These are phyloP conservation scores for Paramecium bursaria DNA, from an alignment of 73 alveolate genomes.

Conservation along the genomic window DNA sequence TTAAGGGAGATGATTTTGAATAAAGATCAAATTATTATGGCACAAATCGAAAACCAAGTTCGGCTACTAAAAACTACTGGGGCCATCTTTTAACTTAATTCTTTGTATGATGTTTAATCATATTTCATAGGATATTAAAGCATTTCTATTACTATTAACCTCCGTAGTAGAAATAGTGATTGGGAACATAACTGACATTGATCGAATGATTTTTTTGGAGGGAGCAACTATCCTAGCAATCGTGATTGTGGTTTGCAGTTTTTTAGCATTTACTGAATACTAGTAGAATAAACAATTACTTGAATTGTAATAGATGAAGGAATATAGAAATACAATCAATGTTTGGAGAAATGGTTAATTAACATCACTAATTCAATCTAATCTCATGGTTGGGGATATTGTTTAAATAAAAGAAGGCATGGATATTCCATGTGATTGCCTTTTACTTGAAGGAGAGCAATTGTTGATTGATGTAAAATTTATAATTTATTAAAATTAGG, in stretches of 20 bases:
- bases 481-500: slow-evolving; percentile 62
- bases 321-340: slow-evolving; percentile 66
- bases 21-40: too few relatives aligned
- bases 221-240: slow-evolving; percentile 78
- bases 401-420: slow-evolving; percentile 79
- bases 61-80: too few relatives aligned
- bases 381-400: slow-evolving; percentile 86
- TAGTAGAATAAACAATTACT: slow-evolving; percentile 69
- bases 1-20: too few relatives aligned
- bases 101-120: too few relatives aligned
- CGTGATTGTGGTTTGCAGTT: slow-evolving; percentile 77
- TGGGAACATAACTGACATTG: slow-evolving; percentile 56
- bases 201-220: slow-evolving; percentile 79
- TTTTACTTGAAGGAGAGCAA: slow-evolving; percentile 74
- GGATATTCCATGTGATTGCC: slow-evolving; percentile 85
- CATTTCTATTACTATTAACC: slow-evolving; percentile 75
- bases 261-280: slow-evolving; percentile 81
- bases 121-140: slow-evolving; percentile 82
- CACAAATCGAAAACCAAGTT: too few relatives aligned
- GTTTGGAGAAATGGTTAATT: slow-evolving; percentile 78
- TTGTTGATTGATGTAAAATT: slow-evolving; percentile 66
- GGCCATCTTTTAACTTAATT: too few relatives aligned
- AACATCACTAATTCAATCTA: slow-evolving; percentile 62
- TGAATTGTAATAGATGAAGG: slow-evolving; percentile 48
- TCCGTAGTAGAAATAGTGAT: slow-evolving; percentile 76